Base-by-base conservation (phyloP, 2,329 filamentous ascomycete species). In the Onygena corvina region DNA sequence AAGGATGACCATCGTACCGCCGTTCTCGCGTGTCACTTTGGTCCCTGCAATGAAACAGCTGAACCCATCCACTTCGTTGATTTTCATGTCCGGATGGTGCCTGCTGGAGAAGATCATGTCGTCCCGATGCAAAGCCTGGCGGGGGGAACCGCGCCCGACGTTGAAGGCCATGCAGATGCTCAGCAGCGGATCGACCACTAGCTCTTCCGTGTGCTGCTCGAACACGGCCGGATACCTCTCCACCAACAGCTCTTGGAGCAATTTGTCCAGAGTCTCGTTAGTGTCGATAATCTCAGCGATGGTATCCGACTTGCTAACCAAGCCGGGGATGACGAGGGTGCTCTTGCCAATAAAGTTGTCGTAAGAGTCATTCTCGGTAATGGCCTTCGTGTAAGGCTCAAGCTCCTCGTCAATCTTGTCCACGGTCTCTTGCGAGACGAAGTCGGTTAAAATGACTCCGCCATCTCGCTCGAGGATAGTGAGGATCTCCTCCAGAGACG, bases 51-150 rank as follows among this genome's bases (percentile, higher is more conserved):
- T 12, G 18, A 46, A 46, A 25, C 42, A 46, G 23, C 42, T 46
- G 25, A 46, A 46, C 7, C 42, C 42, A 25, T 46, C 42, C 14
- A 46, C 42, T 46, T 46, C 42, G 31, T 46, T 46, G 14, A 46
- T 46, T 8, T 46, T 46, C 42, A 46, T 46, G 23, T 46, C 25
- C 2, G 42, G 42, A 7, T 16, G 42, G 42, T 46, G 42, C n/a
- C 23, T 46, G 23, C 42, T 46, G 14, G 42, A 46, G 23, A 46
- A 46, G 20, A 46, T 30, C 42, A 46, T 46, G 42, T 46, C 42
- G n/a, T 46, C 42, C 25, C 42, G 16, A 14, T 46, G 42, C 14
- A 46, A 14, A 3, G 42, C 42, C 18, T 46, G 42, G 11, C 27
- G 42, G 12, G 42, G 42, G 23, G 42, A 46, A 7, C 42, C 42